Percentiles rank a stretch among this genome's conserved stretches.
Conservation (phyloP, 2,329 filamentous ascomycete species). For the Ophiostoma ulmi region DNA sequence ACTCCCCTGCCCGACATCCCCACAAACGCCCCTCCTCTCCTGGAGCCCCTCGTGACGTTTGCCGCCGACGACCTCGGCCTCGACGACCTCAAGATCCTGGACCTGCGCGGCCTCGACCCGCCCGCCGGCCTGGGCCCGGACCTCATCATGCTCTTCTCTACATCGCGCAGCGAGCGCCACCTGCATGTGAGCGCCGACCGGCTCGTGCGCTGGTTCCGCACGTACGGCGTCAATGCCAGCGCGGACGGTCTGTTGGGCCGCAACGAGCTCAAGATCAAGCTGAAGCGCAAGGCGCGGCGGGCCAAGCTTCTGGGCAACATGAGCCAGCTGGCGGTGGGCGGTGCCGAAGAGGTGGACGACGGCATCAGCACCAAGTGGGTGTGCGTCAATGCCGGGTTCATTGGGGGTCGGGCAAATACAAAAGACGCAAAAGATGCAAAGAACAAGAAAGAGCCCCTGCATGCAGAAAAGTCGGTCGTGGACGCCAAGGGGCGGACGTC, state of each 20-base stretch:
- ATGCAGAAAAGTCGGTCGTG: background rate
- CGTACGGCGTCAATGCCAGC: constrained; percentile 65
- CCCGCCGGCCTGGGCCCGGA: constrained; percentile 82
- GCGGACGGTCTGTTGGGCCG: constrained; percentile 86
- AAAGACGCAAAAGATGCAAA: background rate
- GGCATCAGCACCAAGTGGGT: constrained; percentile 93
- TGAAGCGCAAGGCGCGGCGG: constrained; percentile 72
- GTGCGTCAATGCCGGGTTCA: constrained; percentile 78
- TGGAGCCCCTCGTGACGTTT: constrained; percentile 69
- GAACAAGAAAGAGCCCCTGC: background rate
- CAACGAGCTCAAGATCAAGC: constrained; percentile 84
- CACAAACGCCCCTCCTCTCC: constrained; percentile 61
- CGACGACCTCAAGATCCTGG: constrained; percentile 72
- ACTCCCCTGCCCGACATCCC: constrained; percentile 53
- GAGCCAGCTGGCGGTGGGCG: constrained; percentile 32
- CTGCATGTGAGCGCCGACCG: constrained; percentile 85
- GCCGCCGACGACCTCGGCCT: constrained; percentile 80
- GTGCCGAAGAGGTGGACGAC: constrained; percentile 61
- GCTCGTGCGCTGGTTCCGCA: constrained; percentile 80
- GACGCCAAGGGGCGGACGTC: constrained; percentile 54
- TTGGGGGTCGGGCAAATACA: constrained; percentile 47
- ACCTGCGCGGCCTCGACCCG: constrained; percentile 78
- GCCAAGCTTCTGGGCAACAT: constrained; percentile 73
- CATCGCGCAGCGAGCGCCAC: constrained; percentile 87
- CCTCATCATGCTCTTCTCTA: constrained; percentile 87